Conservation (phyloP, 495 filamentous ascomycete species). For the Penicillium soppii region DNA sequence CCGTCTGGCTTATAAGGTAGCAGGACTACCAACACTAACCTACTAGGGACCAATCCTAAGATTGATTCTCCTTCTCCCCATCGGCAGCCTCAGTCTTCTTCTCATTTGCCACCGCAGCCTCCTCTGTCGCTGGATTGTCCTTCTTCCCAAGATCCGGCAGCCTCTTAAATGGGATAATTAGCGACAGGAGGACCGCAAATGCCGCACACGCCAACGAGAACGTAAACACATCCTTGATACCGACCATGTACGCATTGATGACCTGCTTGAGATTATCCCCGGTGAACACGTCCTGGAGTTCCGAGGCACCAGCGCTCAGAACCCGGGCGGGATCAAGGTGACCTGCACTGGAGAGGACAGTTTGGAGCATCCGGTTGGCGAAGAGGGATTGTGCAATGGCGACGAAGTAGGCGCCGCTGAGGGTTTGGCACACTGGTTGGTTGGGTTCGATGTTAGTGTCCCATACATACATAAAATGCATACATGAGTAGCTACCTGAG, state of each 20-base stretch:
- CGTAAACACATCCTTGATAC: conserved; percentile 46
- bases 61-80: neutral
- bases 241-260: conserved; percentile 55
- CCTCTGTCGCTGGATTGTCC: neutral
- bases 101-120: neutral
- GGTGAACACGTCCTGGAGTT: conserved; percentile 41
- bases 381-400: conserved; percentile 43
- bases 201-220: conserved; percentile 19
- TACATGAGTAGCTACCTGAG: neutral
- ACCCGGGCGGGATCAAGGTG: conserved; percentile 35
- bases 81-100: neutral
- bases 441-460: neutral
- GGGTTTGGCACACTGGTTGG: conserved; percentile 35
- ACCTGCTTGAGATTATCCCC: conserved; percentile 40
- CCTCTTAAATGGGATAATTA: conserved; percentile 6
- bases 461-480: neutral
- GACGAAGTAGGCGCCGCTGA: conserved; percentile 47
- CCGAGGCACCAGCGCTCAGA: conserved; percentile 45
- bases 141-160: conserved; percentile 1
- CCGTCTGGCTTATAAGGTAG: neutral
- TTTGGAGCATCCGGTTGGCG: conserved; percentile 31
- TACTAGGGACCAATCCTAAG: neutral
- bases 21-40: neutral
- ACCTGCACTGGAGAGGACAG: conserved; percentile 31
- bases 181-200: conserved; percentile 5